phyloP scores from a whole-genome alignment of 306 rosid genomes.

The Cucurbita argyrosperma region DNA sequence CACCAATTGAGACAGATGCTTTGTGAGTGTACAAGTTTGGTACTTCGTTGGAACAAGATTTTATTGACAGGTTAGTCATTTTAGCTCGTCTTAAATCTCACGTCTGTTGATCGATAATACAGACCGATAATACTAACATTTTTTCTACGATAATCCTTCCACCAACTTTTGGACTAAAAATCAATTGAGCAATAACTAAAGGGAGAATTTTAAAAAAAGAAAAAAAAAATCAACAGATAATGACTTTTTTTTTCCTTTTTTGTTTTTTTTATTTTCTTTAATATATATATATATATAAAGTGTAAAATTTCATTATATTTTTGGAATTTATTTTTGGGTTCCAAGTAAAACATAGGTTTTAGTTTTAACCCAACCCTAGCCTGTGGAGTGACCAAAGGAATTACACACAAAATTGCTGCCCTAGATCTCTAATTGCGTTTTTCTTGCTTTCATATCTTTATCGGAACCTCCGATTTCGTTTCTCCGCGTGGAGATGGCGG shows the following conservation, averaged over 20 bases:
- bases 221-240: neutral
- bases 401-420: neutral
- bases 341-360: neutral
- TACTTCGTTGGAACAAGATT: no score
- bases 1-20: no score
- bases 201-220: neutral
- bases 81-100: no score
- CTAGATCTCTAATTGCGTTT: slow-evolving; percentile 15
- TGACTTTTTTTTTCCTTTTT: neutral
- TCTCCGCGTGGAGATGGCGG: neutral
- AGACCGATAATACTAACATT: no score
- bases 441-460: neutral
- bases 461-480: neutral
- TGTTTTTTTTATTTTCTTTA: no score
- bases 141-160: no score
- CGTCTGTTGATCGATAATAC: no score
- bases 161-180: no score
- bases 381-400: neutral
- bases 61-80: no score
- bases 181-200: no score
- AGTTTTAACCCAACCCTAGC: slow-evolving; percentile 2
- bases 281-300: neutral
- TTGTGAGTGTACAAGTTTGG: no score
- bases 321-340: neutral
- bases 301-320: neutral